phyloP scores from a whole-genome alignment of 2,329 filamentous ascomycete species.

The Fusarium proliferatum region DNA sequence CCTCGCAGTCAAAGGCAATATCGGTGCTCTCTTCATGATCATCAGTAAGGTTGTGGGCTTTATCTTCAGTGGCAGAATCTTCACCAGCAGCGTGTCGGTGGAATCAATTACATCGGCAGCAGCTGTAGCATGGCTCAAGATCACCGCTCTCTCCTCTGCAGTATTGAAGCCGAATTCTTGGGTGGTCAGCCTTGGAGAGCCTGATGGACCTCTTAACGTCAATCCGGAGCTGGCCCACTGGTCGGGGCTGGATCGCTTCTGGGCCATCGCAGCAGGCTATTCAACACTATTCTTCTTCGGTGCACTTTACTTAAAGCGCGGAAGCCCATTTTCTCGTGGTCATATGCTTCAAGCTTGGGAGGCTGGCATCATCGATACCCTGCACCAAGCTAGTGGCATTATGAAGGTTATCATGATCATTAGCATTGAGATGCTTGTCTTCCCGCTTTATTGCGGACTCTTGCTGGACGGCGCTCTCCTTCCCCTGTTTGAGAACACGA shows the following conservation, averaged over 20 bases:
- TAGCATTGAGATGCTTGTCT: conserved; percentile 98
- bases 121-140: conserved; percentile 29
- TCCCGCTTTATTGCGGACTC: conserved; percentile 94
- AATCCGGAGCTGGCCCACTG: conserved; percentile 74
- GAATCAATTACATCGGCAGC: conserved; percentile 17
- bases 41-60: conserved; percentile 56
- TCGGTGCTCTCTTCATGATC: conserved; percentile 55
- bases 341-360: conserved; percentile 73
- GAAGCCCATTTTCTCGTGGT: conserved; percentile 72
- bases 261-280: conserved; percentile 86
- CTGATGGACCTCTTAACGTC: conserved; percentile 52
- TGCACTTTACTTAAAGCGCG: conserved; percentile 81
- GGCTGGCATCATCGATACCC: conserved; percentile 80
- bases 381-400: conserved; percentile 95
- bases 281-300: conserved; percentile 78
- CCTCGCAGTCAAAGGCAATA: conserved; percentile 66
- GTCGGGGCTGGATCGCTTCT: conserved; percentile 72
- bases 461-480: conserved; percentile 89
- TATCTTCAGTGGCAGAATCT: conserved; percentile 58
- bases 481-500: conserved; percentile 86
- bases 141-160: conserved; percentile 33
- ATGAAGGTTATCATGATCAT: conserved; percentile 99
- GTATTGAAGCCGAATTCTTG: conserved; percentile 64
- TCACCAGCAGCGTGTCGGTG: conserved; percentile 26
- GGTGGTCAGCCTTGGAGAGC: conserved; percentile 66